These are phyloP conservation scores for Sugiyamaella lignohabitans DNA, from an alignment of 805 yeast species.

Conservation along the genomic window DNA sequence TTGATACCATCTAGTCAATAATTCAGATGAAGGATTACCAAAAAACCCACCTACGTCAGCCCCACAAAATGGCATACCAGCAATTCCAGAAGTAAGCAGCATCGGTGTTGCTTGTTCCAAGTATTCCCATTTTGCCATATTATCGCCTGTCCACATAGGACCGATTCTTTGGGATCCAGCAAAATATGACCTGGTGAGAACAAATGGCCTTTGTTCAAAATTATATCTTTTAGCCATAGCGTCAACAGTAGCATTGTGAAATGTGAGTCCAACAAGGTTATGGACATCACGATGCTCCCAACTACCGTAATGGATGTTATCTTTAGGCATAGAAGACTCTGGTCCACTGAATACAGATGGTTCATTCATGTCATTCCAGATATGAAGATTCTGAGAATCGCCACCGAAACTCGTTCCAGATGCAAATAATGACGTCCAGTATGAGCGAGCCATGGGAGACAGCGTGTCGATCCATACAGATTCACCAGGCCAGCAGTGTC, in stretches of 20 bases:
- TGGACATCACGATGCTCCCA: constrained; percentile 92
- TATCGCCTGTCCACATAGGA: constrained; percentile 98
- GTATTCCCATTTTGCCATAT: constrained; percentile 88
- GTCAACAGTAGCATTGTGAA: constrained; percentile 71
- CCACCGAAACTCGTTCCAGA: constrained; percentile 35
- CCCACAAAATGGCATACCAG: constrained; percentile 88
- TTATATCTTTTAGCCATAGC: constrained; percentile 51
- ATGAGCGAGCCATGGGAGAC: constrained; percentile 45
- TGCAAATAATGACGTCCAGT: constrained; percentile 31
- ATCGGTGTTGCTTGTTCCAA: constrained; percentile 76
- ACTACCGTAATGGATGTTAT: constrained; percentile 65
- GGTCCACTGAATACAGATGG: constrained; percentile 95
- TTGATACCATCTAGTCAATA: constrained; percentile 90
- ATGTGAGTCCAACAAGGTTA: constrained; percentile 73
- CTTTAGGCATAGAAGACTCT: constrained; percentile 84
- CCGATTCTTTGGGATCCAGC: constrained; percentile 89
- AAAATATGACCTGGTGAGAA: constrained; percentile 78
- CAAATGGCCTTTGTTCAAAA: constrained; percentile 61
- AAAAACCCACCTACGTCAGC: constrained; percentile 98
- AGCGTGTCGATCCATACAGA: constrained; percentile 89
- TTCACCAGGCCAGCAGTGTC: constrained; percentile 98
- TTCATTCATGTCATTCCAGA: constrained; percentile 99
- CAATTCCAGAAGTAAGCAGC: constrained; percentile 73
- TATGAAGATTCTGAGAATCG: constrained; percentile 55
- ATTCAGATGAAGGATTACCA: constrained; percentile 77